These are phyloP conservation scores for Globisporangium yorkense DNA, from an alignment of 352 stramenopile genomes.

Conservation along the genomic window DNA sequence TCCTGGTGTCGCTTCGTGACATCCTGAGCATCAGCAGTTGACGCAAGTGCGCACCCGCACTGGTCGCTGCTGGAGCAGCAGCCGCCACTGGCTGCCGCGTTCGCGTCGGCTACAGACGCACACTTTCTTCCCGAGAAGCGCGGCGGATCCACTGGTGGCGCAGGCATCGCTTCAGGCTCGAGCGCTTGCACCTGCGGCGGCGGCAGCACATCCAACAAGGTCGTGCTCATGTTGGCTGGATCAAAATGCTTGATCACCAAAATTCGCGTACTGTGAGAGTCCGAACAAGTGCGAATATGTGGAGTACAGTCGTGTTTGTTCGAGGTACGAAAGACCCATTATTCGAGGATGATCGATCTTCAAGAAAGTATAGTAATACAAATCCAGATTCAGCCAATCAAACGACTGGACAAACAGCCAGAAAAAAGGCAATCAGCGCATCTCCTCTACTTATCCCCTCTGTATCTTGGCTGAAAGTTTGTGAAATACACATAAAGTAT, in stretches of 20 bases:
- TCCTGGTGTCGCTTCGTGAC: background rate
- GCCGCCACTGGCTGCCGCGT: background rate
- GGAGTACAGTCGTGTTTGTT: no score
- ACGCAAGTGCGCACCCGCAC: conserved; percentile 7
- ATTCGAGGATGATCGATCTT: no score
- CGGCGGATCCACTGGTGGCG: conserved; percentile 16
- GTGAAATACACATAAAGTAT: background rate
- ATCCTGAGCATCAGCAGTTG: background rate
- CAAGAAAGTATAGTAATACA: no score
- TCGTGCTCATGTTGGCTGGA: no score
- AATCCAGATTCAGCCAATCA: no score
- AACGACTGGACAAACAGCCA: background rate
- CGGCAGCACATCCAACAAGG: background rate
- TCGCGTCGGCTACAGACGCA: background rate
- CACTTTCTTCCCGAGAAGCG: conserved; percentile 56
- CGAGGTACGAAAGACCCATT: no score
- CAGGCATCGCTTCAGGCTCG: background rate
- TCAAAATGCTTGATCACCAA: no score
- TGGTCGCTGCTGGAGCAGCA: conserved; percentile 8
- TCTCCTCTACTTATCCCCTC: background rate
- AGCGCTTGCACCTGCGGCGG: no score
- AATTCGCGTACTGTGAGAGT: no score
- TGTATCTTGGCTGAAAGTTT: no score
- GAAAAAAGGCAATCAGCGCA: background rate
- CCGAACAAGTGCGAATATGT: no score